These are phyloP conservation scores for Mangifera indica DNA, from an alignment of 345 rosid genomes.

Conservation along the genomic window DNA sequence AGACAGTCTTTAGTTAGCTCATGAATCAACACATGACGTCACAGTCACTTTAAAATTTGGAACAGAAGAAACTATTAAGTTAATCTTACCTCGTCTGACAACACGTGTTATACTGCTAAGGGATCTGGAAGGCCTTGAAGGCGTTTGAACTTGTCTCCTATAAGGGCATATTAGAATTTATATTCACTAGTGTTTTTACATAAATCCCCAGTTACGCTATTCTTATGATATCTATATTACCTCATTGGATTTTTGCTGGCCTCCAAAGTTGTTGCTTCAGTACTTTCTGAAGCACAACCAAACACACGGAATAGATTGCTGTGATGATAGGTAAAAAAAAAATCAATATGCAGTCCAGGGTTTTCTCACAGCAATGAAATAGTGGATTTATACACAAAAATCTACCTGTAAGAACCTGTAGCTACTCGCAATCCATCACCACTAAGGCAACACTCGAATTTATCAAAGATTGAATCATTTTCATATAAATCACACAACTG, in stretches of 20 bases:
- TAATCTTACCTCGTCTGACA: conserved; percentile 85
- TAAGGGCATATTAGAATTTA: conserved; percentile 17
- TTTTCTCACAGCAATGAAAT: conserved; percentile 16
- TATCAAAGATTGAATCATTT: conserved; percentile 96
- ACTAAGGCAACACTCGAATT: conserved; percentile 95
- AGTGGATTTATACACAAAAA: conserved; percentile 11
- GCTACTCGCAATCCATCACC: conserved; percentile 91
- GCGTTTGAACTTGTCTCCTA: conserved; percentile 84
- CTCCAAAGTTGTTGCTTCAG: conserved; percentile 87
- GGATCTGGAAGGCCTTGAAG: conserved; percentile 76
- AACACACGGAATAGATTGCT: conserved; percentile 97
- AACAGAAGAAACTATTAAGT: not conserved
- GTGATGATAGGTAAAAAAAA: conserved; percentile 19
- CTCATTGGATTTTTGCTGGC: conserved; percentile 99
- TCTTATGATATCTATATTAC: conserved; percentile 33
- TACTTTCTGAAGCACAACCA: conserved; percentile 69
- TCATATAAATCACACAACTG: conserved; percentile 98
- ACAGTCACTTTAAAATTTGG: too few relatives aligned
- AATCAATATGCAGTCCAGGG: conserved; percentile 20
- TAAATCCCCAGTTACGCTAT: conserved; percentile 1
- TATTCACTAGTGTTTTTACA: not conserved
- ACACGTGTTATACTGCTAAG: conserved; percentile 77
- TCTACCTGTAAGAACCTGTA: conserved; percentile 97
- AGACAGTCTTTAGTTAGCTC: too few relatives aligned
- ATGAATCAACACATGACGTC: too few relatives aligned